Percentiles rank a stretch among this genome's conserved stretches.
phyloP scores from a whole-genome alignment of 2,329 filamentous ascomycete genomes.

The Hawksworthiomyces lignivorus region DNA sequence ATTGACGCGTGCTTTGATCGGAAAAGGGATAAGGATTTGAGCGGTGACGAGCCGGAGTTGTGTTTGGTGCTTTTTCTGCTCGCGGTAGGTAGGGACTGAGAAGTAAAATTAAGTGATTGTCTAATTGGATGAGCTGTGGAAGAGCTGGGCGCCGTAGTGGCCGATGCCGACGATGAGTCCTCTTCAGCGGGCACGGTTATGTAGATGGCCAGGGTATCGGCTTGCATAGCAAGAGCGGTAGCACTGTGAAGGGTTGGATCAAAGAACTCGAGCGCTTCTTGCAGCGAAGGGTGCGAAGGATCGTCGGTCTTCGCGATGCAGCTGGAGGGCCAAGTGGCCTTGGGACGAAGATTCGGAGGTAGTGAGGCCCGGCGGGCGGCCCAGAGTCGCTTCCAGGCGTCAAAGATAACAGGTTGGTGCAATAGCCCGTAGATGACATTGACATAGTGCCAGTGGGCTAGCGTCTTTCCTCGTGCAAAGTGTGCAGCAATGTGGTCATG shows the following conservation, averaged over 20 bases:
- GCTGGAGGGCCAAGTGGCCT: slow-evolving; percentile 53
- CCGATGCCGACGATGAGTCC: neutral
- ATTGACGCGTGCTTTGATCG: slow-evolving; percentile 2
- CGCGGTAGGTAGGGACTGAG: neutral
- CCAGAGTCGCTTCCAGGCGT: slow-evolving; percentile 53
- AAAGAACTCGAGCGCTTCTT: slow-evolving; percentile 59
- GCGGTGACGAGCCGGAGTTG: neutral
- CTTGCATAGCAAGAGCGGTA: slow-evolving; percentile 48
- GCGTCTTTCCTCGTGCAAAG: slow-evolving; percentile 55
- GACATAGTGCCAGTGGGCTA: slow-evolving; percentile 61
- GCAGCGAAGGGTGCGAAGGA: slow-evolving; percentile 27
- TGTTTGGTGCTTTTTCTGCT: neutral
- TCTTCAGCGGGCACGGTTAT: slow-evolving; percentile 20
- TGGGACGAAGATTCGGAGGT: slow-evolving; percentile 43
- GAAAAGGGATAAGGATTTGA: neutral
- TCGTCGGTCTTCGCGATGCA: slow-evolving; percentile 49
- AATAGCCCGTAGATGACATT: slow-evolving; percentile 60
- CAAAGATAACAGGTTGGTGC: slow-evolving; percentile 55
- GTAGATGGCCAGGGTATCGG: slow-evolving; percentile 44
- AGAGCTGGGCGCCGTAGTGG: neutral
- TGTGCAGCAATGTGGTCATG: slow-evolving; percentile 63
- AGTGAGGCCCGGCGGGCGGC: slow-evolving; percentile 34
- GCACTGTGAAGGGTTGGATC: slow-evolving; percentile 50
- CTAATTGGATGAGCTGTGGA: too few species aligned
- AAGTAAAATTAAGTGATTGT: too few species aligned